Base-by-base conservation (phyloP, 2,329 filamentous ascomycete species). In the Aspergillus sp. region DNA sequence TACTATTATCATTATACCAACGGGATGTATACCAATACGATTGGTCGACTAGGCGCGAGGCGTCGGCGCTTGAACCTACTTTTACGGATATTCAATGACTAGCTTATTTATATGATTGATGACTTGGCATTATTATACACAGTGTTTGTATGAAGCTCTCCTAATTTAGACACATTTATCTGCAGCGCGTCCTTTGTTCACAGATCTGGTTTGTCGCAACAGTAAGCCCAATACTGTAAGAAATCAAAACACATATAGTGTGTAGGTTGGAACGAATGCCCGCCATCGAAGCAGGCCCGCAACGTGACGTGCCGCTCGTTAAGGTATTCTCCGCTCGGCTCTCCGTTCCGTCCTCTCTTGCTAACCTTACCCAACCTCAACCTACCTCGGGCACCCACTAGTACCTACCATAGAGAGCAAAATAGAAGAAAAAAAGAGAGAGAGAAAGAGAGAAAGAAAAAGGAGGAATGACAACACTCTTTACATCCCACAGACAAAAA, bases 111-210 rank as follows among this genome's bases (percentile, higher is more conserved):
- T 31, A 55, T 48, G 53, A 55, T 17, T 55, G 37, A 55, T 50
- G 53, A 55, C 19, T 35, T 43, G 35, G 35, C 41, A 52, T 23
- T 33, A 23, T 24, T 41, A 46, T 53, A 48, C 33, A 31, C 52
- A 33, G 17, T 14, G 15, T 14, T 27, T 19, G 3, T 14, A 15
- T 27, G 11, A 31, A 11, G 45, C n/a, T 47, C 45, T 35, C 15
- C 15, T 31, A 17, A 6, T 48, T n/a, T 37, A 37, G n/a, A 12
- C 21, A 48, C 6, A 37, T 35, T 33, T 9, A 35, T 9, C 21
- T 21, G 21, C 43, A 15, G 15, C 15, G 12, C 19, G 12, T 61
- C 75, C 62, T 83, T 78, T 0, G 79, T 82, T 49, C 73, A 78
- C 44, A 79, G 0, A 82, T 77, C 0, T 80, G 5, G 15, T 6